These are phyloP conservation scores for Arthrobotrys megalospora DNA, from an alignment of 2,329 filamentous ascomycete species.

Conservation along the genomic window DNA sequence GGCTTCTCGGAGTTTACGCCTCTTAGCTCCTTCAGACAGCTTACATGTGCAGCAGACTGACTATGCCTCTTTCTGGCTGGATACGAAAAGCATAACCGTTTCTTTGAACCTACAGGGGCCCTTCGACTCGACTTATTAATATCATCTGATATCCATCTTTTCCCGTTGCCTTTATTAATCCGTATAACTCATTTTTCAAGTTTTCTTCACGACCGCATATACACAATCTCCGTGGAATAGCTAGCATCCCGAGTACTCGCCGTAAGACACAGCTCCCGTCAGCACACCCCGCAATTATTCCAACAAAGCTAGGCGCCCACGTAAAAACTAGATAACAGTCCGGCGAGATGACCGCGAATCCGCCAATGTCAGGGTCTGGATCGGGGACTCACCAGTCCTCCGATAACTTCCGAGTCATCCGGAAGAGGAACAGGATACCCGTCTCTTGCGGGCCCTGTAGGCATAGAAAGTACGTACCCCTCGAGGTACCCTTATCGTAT, in stretches of 20 bases:
- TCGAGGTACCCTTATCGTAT: slow-evolving; percentile 11
- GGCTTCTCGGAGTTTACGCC: slow-evolving; percentile 50
- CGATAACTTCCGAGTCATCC: slow-evolving; percentile 63
- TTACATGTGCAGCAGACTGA: slow-evolving; percentile 22
- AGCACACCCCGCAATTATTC: slow-evolving; percentile 23
- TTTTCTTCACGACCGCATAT: slow-evolving; percentile 16
- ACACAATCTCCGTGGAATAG: slow-evolving; percentile 22
- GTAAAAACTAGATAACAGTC: background rate
- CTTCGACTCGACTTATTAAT: slow-evolving; percentile 23
- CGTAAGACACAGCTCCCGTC: slow-evolving; percentile 9
- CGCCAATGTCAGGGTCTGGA: slow-evolving; percentile 46
- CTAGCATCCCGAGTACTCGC: background rate
- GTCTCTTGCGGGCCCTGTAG: slow-evolving; percentile 64
- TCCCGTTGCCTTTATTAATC: slow-evolving; percentile 8
- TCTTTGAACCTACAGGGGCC: slow-evolving; percentile 7
- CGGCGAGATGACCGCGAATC: slow-evolving; percentile 59
- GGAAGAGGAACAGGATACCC: slow-evolving; percentile 64
- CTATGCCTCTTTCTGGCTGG: slow-evolving; percentile 22
- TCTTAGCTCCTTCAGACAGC: slow-evolving; percentile 47
- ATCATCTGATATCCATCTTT: slow-evolving; percentile 31
- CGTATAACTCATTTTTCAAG: background rate
- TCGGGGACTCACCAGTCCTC: slow-evolving; percentile 57
- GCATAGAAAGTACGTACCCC: slow-evolving; percentile 63
- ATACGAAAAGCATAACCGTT: slow-evolving; percentile 35
- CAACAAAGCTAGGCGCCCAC: slow-evolving; percentile 16